phyloP scores from a whole-genome alignment of 2,329 filamentous ascomycete species.

The Daldinia sp. region DNA sequence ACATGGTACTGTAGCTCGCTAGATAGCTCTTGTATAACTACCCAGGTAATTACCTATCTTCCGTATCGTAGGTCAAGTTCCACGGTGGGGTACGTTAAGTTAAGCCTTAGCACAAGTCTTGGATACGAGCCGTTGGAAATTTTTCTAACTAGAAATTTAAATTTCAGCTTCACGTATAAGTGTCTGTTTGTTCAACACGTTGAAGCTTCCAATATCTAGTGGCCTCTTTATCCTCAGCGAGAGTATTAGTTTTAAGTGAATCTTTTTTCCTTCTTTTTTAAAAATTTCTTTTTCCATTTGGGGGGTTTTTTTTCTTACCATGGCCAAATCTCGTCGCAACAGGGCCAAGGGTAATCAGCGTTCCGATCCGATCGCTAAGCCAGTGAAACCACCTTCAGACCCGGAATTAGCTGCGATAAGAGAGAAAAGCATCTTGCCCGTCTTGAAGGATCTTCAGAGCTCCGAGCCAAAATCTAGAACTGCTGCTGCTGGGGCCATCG shows the following conservation, averaged over 20 bases:
- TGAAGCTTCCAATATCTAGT: neutral
- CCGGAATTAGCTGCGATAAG: slow-evolving; percentile 70
- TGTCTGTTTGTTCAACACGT: neutral
- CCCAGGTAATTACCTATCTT: too few species aligned
- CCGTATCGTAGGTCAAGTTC: slow-evolving; percentile 3
- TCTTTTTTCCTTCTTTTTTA: neutral
- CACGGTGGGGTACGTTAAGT: slow-evolving; percentile 32
- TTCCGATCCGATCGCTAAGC: slow-evolving; percentile 64
- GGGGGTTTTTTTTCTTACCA: slow-evolving; percentile 45
- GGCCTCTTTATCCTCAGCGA: neutral
- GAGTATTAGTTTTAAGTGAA: neutral
- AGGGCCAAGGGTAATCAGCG: slow-evolving; percentile 58
- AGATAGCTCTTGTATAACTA: neutral
- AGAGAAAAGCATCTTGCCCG: slow-evolving; percentile 69
- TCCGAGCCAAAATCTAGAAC: slow-evolving; percentile 67
- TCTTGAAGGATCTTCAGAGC: slow-evolving; percentile 67
- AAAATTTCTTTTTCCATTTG: neutral
- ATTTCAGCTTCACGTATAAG: slow-evolving; percentile 15
- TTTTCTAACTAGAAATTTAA: slow-evolving; percentile 22
- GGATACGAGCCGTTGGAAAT: slow-evolving; percentile 20
- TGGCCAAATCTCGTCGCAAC: slow-evolving; percentile 68
- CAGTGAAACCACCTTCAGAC: slow-evolving; percentile 68
- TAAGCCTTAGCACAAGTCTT: slow-evolving; percentile 21
- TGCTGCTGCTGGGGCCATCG: slow-evolving; percentile 65
- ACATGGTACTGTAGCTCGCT: too few species aligned